phyloP scores from a whole-genome alignment of 768 basidiomycete genomes.

The Rhizopogon vulgaris region DNA sequence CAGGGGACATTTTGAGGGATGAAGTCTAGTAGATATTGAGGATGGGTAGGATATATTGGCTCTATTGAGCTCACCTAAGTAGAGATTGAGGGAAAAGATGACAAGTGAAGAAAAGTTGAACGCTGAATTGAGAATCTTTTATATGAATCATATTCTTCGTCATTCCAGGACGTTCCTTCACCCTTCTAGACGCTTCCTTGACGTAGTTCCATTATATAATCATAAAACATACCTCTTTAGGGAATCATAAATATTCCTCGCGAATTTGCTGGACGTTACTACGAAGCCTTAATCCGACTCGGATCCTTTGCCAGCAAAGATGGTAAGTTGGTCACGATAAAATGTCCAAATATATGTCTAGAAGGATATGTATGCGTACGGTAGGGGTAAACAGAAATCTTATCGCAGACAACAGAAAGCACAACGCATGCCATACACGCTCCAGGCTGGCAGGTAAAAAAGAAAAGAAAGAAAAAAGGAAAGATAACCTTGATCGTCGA shows the following conservation, averaged over 20 bases:
- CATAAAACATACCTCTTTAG: conserved; percentile 10
- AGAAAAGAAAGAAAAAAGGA: conserved; percentile 3
- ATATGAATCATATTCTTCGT: conserved; percentile 23
- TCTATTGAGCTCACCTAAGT: conserved; percentile 14
- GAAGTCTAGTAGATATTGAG: not conserved
- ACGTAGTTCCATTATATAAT: conserved; percentile 28
- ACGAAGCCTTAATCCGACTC: too few relatives aligned
- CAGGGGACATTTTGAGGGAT: not conserved
- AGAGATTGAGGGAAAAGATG: conserved; percentile 8
- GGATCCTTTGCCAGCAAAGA: not conserved
- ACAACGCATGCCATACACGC: conserved; percentile 22
- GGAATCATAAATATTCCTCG: not conserved
- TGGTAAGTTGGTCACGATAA: conserved; percentile 8
- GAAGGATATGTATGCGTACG: conserved; percentile 20
- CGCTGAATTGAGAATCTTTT: conserved; percentile 15
- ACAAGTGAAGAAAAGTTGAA: conserved; percentile 7
- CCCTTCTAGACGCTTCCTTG: conserved; percentile 29
- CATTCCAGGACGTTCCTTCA: conserved; percentile 29
- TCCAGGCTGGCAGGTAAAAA: conserved; percentile 11
- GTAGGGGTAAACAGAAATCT: conserved; percentile 11
- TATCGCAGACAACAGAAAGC: conserved; percentile 11
- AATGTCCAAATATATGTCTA: conserved; percentile 16
- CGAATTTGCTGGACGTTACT: not conserved
- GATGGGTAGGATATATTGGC: not conserved
- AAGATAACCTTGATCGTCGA: conserved; percentile 4